These are phyloP conservation scores for Rhipidocladum racemiflorum DNA, from an alignment of 176 grass and related monocot genomes.

Conservation along the genomic window DNA sequence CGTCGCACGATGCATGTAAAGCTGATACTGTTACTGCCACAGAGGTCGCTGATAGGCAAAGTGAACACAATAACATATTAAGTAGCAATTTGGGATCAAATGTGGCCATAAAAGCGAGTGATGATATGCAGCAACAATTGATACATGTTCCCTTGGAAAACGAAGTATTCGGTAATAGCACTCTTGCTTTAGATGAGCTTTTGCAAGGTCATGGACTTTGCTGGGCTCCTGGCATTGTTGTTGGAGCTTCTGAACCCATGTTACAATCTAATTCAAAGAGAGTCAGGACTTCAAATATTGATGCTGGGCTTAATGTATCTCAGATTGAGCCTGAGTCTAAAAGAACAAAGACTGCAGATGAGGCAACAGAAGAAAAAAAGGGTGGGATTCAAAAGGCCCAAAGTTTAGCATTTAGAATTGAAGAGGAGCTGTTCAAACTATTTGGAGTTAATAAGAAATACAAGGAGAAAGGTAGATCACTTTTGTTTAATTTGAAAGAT, in stretches of 20 bases:
- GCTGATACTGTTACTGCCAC: neutral
- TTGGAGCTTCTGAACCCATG: conserved; percentile 18
- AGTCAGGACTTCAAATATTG: conserved; percentile 25
- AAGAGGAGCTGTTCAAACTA: conserved; percentile 70
- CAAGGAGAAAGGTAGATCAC: conserved; percentile 78
- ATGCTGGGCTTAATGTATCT: neutral
- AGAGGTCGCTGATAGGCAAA: conserved; percentile 20
- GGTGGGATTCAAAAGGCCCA: conserved; percentile 32
- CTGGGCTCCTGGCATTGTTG: conserved; percentile 38
- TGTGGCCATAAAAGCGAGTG: neutral
- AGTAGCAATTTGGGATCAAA: neutral
- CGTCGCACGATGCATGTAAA: neutral
- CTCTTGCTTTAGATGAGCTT: conserved; percentile 53
- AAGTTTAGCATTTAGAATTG: conserved; percentile 54
- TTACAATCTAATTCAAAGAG: conserved; percentile 29
- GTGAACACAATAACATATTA: neutral
- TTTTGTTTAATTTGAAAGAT: conserved; percentile 85
- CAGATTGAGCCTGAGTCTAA: conserved; percentile 19
- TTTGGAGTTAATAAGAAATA: conserved; percentile 90
- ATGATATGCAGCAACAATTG: conserved; percentile 14
- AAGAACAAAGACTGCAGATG: conserved; percentile 32
- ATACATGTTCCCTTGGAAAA: conserved; percentile 22
- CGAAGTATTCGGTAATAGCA: conserved; percentile 27
- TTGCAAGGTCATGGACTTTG: conserved; percentile 55
- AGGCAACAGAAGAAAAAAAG: conserved; percentile 21